Evolutionary conservation across 2,329 filamentous ascomycete genomes (phyloP).

Genomic region (Teratosphaeria gauchensis): DNA sequence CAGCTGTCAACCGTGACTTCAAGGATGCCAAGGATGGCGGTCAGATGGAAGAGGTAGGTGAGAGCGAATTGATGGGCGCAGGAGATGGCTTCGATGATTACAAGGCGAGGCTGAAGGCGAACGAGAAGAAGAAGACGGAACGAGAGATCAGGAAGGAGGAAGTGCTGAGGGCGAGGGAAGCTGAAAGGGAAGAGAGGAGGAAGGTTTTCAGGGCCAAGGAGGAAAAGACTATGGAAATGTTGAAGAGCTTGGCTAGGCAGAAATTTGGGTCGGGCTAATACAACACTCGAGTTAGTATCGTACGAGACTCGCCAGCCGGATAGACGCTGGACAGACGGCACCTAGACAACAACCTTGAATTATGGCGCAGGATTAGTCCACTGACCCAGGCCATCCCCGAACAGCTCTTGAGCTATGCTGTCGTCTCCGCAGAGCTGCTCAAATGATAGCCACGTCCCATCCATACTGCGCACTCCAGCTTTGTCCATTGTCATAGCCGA

Average conservation of each 20-base stretch:
- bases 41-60: slow-evolving; percentile 49
- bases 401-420: background rate
- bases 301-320: background rate
- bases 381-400: background rate
- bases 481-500: background rate
- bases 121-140: slow-evolving; percentile 74
- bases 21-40: slow-evolving; percentile 53
- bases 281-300: background rate
- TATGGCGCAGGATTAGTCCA: background rate
- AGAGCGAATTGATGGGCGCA: slow-evolving; percentile 65
- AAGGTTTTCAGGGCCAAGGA: slow-evolving; percentile 65
- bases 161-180: slow-evolving; percentile 60
- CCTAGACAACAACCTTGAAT: background rate
- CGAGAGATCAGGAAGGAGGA: slow-evolving; percentile 76
- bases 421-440: background rate
- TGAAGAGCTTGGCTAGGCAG: slow-evolving; percentile 68
- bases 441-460: background rate
- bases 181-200: slow-evolving; percentile 70
- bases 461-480: background rate
- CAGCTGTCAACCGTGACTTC: slow-evolving; percentile 65
- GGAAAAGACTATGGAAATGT: slow-evolving; percentile 71
- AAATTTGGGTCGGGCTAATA: slow-evolving; percentile 51
- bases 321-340: background rate
- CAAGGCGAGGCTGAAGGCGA: slow-evolving; percentile 57
- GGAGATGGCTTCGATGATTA: slow-evolving; percentile 55